Evolutionary conservation across 1,284 basidiomycete species (phyloP), one percentile per base, ranked within the genome.

Genomic region (Trichosporon asahii): DNA sequence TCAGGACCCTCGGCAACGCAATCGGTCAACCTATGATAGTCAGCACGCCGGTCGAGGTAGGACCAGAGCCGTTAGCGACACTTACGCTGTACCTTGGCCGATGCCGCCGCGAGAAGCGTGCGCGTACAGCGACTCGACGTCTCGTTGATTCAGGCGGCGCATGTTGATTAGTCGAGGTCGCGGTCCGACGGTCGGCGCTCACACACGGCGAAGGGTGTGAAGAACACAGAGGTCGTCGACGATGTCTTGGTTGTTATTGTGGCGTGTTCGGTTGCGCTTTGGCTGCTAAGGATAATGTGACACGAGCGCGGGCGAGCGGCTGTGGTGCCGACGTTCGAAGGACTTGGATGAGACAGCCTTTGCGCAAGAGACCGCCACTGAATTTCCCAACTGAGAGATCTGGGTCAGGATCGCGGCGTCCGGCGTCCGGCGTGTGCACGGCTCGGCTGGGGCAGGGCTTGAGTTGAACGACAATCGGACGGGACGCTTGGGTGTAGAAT

Each of bases 1-100:
- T 90, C 90, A 12, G 88, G 84, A 57, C 87, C 85, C 79, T 93
- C 89, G 1, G 92, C 92, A 8, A 92, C 88, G 76, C 91, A 93
- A 78, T 95, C 92, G 11, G 75, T 76, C 23, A 76, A 66, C 3
- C 81, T 80, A 71, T 3, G 29, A 8, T 15, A 6, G 71, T 69
- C 64, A 73, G 69, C 27, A n/a, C 9, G n/a, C 29, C 21, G 23
- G 29, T 11, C 15, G 18, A 29, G n/a, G n/a, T n/a, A n/a, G n/a
- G n/a, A n/a, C n/a, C 35, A 57, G 23, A 64, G 29, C 35, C 23
- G 21, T 37, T 2, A 14, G n/a, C 61, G 14, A 21, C 21, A 78
- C 81, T 69, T 63, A 83, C 81, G 81, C 81, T 25, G 75, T 74
- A 27, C 77, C 79, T 49, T 55, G 61, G 3, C 80, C 81, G 15